Evolutionary conservation across 208 protist genomes (phyloP), one percentile per base, ranked within the genome.

Genomic region (Strigomonas culicis): DNA sequence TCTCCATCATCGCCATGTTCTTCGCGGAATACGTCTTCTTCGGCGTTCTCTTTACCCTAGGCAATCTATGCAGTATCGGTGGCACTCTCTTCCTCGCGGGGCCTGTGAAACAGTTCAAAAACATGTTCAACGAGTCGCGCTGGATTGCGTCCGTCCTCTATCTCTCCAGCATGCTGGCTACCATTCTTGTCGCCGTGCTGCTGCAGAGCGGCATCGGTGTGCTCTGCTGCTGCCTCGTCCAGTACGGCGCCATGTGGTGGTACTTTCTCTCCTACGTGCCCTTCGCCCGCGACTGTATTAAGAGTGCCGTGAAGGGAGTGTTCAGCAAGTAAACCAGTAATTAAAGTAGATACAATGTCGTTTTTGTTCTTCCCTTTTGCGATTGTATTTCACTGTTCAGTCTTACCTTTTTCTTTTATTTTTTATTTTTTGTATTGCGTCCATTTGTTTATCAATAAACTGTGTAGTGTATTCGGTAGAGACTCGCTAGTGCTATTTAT

Each of bases 211-310:
- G 75, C 1, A 34, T 90, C 2, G 22, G 89, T 30, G 81, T 82
- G 4, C 72, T 93, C 46, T 34, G 92, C 19, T 78, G 68, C 22
- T 86, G 82, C 49, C 15, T 97, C 21, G 51, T 94, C 6, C 92
- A 95, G 70, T 76, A 80, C 21, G 15, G 15, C 2, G 82, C 92
- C 21, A 80, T 94, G 68, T 58, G 63, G 73, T 97, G 89, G 89
- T 97, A 97, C 66, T 71, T 89, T 13, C 53, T 97, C 17, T 93
- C 86, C 4, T 97, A 97, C 74, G 84, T 95, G 19, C 88, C 92
- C 0, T 91, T 84, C 61, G 88, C 84, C 13, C 77, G 87, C 19
- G 72, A 84, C 55, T 70, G 66, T 0, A 68, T 92, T 43, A 87
- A 79, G 57, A 46, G 55, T 11, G 77, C 74, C 13, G 24, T 85